Evolutionary conservation across 495 filamentous ascomycete genomes (phyloP).

Genomic region (Halenospora varia): DNA sequence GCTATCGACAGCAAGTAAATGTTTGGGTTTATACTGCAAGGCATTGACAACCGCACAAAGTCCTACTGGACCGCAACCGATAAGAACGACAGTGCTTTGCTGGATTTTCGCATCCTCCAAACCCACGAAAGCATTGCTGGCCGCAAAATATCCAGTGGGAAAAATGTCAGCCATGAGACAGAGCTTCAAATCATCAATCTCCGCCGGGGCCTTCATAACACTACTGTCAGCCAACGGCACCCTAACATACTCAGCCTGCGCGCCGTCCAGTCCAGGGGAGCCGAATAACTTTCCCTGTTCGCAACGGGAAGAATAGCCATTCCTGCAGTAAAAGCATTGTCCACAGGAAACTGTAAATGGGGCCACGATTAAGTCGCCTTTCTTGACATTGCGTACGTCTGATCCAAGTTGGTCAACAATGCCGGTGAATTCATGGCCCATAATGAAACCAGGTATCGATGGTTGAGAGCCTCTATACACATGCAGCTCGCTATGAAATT

Average conservation of each 20-base stretch:
- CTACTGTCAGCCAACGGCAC: conserved; percentile 83
- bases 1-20: conserved; percentile 82
- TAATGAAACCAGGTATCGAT: conserved; percentile 51
- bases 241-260: conserved; percentile 86
- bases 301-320: conserved; percentile 80
- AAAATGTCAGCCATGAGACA: conserved; percentile 91
- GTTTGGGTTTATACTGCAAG: conserved; percentile 72
- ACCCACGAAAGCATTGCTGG: conserved; percentile 72
- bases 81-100: conserved; percentile 71
- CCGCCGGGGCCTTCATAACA: conserved; percentile 68
- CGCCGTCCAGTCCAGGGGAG: conserved; percentile 69
- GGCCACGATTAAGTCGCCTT: conserved; percentile 75
- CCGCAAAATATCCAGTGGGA: conserved; percentile 87
- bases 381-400: conserved; percentile 61
- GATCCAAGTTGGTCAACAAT: conserved; percentile 63
- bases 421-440: conserved; percentile 85
- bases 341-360: conserved; percentile 86
- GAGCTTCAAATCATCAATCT: conserved; percentile 70
- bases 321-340: conserved; percentile 86
- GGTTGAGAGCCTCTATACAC: conserved; percentile 80
- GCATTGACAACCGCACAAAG: conserved; percentile 85
- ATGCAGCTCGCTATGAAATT: conserved; percentile 86
- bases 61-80: conserved; percentile 84
- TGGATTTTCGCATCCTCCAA: conserved; percentile 56
- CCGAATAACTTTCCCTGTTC: conserved; percentile 73